Conservation (phyloP, 768 basidiomycete genomes). For the Gyrodon lividus region DNA sequence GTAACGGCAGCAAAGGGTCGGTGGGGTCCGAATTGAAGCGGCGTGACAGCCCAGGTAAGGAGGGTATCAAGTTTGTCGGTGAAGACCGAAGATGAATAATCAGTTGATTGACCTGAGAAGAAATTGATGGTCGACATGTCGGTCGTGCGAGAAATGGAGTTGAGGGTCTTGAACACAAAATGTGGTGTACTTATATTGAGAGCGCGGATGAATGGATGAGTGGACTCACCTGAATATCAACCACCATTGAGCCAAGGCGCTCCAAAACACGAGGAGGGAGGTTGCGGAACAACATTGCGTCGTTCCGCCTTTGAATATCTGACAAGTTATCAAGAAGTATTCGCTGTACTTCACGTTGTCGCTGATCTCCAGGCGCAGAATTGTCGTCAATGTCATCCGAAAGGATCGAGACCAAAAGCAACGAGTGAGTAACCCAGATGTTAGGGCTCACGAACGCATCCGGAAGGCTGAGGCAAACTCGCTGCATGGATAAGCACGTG, state of each 20-base stretch:
- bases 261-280: conserved; percentile 61
- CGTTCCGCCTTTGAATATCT: conserved; percentile 77
- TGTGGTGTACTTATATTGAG: not conserved
- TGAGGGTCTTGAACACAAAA: conserved; percentile 54
- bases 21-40: conserved; percentile 80
- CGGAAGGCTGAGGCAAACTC: conserved; percentile 66
- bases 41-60: conserved; percentile 79
- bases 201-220: not conserved
- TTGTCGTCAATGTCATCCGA: conserved; percentile 38
- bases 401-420: conserved; percentile 39
- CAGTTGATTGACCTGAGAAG: conserved; percentile 46
- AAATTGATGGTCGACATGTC: conserved; percentile 57
- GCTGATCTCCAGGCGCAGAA: conserved; percentile 18
- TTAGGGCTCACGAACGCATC: conserved; percentile 75
- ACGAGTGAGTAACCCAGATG: conserved; percentile 57
- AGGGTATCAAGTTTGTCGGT: conserved; percentile 70
- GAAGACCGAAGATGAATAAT: conserved; percentile 44
- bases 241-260: conserved; percentile 59
- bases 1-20: conserved; percentile 73
- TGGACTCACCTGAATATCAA: conserved; percentile 46
- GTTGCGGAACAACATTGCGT: conserved; percentile 73
- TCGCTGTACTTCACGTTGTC: conserved; percentile 45
- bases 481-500: conserved; percentile 37
- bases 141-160: conserved; percentile 68
- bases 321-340: conserved; percentile 56